Evolutionary conservation across 352 stramenopile species (phyloP).

Genomic region (Globisporangium takayamanum): DNA sequence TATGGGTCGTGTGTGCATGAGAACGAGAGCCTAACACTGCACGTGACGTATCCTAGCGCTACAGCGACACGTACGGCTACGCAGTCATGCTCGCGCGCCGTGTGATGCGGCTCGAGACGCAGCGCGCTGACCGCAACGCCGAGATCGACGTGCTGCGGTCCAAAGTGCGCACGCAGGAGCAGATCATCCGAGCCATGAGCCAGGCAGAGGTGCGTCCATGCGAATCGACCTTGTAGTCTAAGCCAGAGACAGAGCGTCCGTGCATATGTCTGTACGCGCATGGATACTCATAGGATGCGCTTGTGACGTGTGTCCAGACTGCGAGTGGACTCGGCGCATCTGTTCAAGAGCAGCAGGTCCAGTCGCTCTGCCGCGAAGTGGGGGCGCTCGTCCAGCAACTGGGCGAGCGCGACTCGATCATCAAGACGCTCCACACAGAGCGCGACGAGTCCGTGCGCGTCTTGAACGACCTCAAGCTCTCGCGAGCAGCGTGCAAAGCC

Average conservation of each 20-base stretch:
- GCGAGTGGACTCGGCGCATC: constrained; percentile 11
- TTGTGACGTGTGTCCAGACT: background rate
- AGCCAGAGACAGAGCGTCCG: background rate
- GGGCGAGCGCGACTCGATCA: constrained; percentile 44
- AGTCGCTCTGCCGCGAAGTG: constrained; percentile 56
- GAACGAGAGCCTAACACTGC: background rate
- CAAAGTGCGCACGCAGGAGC: constrained; percentile 43
- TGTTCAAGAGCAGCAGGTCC: constrained; percentile 39
- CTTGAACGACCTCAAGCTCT: constrained; percentile 42
- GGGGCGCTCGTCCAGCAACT: constrained; percentile 47
- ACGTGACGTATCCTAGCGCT: constrained; percentile 24
- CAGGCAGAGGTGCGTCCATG: constrained; percentile 28
- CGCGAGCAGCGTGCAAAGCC: constrained; percentile 10
- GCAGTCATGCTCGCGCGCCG: constrained; percentile 40
- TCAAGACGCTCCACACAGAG: constrained; percentile 49
- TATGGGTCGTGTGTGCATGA: background rate
- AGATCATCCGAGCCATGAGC: constrained; percentile 46
- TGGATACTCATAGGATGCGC: background rate
- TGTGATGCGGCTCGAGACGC: constrained; percentile 36
- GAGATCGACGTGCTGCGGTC: constrained; percentile 42
- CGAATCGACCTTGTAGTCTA: too few relatives aligned
- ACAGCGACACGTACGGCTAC: constrained; percentile 64
- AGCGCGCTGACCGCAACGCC: constrained; percentile 25
- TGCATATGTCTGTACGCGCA: constrained; percentile 8
- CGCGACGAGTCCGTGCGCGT: constrained; percentile 31